phyloP scores from a whole-genome alignment of 805 yeast species.

The Blastobotrys muscicola region DNA sequence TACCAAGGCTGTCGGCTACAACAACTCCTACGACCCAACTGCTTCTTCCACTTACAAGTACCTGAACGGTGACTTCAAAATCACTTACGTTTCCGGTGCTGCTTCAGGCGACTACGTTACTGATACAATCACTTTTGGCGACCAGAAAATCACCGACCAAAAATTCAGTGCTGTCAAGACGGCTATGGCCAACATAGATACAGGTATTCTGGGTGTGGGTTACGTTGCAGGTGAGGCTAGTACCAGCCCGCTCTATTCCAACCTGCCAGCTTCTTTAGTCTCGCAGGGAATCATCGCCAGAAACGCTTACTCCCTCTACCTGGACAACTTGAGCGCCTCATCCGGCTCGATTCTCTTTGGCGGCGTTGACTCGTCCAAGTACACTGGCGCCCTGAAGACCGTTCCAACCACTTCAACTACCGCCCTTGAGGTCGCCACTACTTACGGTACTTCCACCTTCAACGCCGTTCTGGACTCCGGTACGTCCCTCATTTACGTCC shows the following conservation, averaged over 20 bases:
- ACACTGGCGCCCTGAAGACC: slow-evolving; percentile 25
- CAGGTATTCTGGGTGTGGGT: slow-evolving; percentile 33
- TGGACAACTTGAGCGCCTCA: slow-evolving; percentile 25
- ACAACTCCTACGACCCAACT: slow-evolving; percentile 18
- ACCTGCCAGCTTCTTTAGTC: slow-evolving; percentile 20
- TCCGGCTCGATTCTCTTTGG: slow-evolving; percentile 34
- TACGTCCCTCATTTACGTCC: background rate
- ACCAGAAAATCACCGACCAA: slow-evolving; percentile 56
- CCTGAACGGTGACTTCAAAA: slow-evolving; percentile 9
- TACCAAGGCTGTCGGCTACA: slow-evolving; percentile 23
- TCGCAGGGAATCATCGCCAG: slow-evolving; percentile 30
- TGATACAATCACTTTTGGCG: slow-evolving; percentile 68
- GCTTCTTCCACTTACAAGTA: slow-evolving; percentile 44
- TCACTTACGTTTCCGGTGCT: slow-evolving; percentile 49
- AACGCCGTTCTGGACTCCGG: slow-evolving; percentile 2
- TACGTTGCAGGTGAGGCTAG: slow-evolving; percentile 17
- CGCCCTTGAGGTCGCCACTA: slow-evolving; percentile 9
- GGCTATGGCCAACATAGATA: slow-evolving; percentile 1
- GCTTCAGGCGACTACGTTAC: slow-evolving; percentile 69
- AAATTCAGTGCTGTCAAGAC: slow-evolving; percentile 39
- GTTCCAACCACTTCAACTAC: slow-evolving; percentile 8
- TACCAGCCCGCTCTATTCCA: background rate
- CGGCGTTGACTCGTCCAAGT: slow-evolving; percentile 34
- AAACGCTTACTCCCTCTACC: slow-evolving; percentile 36
- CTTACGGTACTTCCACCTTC: background rate